Base-by-base conservation (phyloP, 2,329 filamentous ascomycete genomes). In the Camptophora hylomeconis region DNA sequence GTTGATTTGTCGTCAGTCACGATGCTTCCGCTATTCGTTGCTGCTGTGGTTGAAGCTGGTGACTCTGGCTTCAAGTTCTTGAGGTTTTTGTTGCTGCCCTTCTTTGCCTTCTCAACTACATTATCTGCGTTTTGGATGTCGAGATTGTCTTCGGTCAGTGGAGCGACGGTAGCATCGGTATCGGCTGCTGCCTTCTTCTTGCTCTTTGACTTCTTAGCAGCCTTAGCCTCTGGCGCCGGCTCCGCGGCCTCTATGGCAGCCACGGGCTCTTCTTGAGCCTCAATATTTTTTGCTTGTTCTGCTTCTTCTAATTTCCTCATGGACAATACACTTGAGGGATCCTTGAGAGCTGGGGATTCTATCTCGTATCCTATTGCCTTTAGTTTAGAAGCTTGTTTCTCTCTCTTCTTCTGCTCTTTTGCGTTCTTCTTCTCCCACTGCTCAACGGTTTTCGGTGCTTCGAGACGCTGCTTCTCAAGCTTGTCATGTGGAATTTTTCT, bases 401-500 rank as follows among this genome's bases (percentile, higher is more conserved):
- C 57, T 31, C 89, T 68, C 54, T 71, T 75, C 52, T 69, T 64
- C 53, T 78, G 69, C 62, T 93, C 86, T 45, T 69, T 73, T 30
- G 66, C 60, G 31, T 89, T 72, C 52, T 75, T 78, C 58, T 71
- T 71, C 35, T 75, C 64, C 89, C 89, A 98, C n/a, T 65, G 63
- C 19, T 77, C 71, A 48, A 83, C 72, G 12, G 77, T 72, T 41
- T 72, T 69, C 22, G 80, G 79, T 50, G 76, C 72, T 46, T 77
- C 73, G 41, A 95, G 65, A 45, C 72, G 69, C 45, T 73, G 66
- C 27, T 81, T 81, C 36, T 79, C 80, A 52, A 95, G 78, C 59
- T 80, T 80, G 58, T 84, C 89, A 67, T 81, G 78, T 12, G 89
- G 87, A 8, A 87, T 74, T 38, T 69, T 68, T 66, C 92, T 92